Base-by-base conservation (phyloP, 2,329 filamentous ascomycete genomes). In the Dothideomycetes sp. region DNA sequence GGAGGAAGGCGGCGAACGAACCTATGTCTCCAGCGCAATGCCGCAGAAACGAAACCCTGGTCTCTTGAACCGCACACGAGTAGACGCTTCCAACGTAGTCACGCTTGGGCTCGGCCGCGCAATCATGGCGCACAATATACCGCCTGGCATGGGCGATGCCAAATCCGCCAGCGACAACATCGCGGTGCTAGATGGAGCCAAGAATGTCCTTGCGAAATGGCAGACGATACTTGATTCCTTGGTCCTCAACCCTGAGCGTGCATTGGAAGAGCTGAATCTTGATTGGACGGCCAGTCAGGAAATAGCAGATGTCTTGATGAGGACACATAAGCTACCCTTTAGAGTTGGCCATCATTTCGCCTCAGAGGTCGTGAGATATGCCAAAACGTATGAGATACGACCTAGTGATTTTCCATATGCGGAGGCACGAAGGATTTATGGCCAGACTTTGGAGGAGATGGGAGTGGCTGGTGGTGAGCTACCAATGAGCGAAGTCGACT, bases 211-310 rank as follows among this genome's bases (percentile, higher is more conserved):
- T 9, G 9, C 7, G n/a, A 33, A 33, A 5, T 18, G n/a, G 31
- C 5, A 15, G 9, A 33, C 5, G 16, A 18, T 33, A 5, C 16
- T 33, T 9, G 9, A 14, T 5, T 5, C 31, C 7, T 14, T 33
- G 31, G 31, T 15, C n/a, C 5, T 33, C 16, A n/a, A 33, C n/a
- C 7, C 31, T 18, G 31, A 14, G n/a, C n/a, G 31, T 15, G 31
- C 31, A 18, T 18, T 33, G n/a, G 31, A 33, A 18, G 31, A 33
- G 31, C 31, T 33, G 31, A 18, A 33, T 18, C 31, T 33, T 9
- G 31, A 33, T n/a, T 33, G 31, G 31, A 33, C 31, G 16, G 31
- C 31, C 7, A 15, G n/a, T 14, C 31, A 33, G 31, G 31, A 33
- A 18, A 14, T 33, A 5, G 31, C 31, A 7, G 31, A 33, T 18